A percentile compares a stretch with the other conserved stretches of the same genome.
Conservation (phyloP, 208 protist genomes). For the Leishmania turanica region DNA sequence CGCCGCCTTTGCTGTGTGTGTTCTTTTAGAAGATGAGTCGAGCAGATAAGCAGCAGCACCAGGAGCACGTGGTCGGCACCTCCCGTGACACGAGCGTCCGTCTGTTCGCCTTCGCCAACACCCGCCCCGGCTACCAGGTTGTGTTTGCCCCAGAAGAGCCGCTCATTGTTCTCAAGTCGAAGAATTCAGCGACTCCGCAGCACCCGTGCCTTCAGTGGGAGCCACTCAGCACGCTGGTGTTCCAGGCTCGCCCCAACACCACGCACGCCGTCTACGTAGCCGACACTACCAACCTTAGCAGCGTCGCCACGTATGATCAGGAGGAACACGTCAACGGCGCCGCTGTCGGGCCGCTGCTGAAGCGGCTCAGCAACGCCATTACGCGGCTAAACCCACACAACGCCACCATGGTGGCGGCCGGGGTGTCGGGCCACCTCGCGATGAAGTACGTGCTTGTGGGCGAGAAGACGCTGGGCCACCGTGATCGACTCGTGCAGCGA, state of each 20-base stretch:
- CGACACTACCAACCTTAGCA: conserved; percentile 56
- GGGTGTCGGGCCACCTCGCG: conserved; percentile 54
- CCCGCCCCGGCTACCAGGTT: conserved; percentile 56
- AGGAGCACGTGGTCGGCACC: conserved; percentile 62
- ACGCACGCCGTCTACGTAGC: conserved; percentile 77
- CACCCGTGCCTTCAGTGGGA: conserved; percentile 81
- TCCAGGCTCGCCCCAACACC: conserved; percentile 62
- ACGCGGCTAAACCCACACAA: conserved; percentile 76
- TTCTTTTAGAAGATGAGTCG: conserved; percentile 49
- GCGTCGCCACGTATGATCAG: conserved; percentile 33
- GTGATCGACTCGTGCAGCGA: conserved; percentile 60
- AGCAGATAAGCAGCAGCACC: conserved; percentile 69
- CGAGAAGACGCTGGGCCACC: conserved; percentile 75
- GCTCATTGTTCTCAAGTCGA: conserved; percentile 76
- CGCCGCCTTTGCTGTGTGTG: not conserved
- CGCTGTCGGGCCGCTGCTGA: conserved; percentile 54
- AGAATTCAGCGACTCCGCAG: conserved; percentile 37
- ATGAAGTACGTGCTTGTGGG: conserved; percentile 77
- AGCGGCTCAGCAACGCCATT: conserved; percentile 66
- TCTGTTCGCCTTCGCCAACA: conserved; percentile 83
- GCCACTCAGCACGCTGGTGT: conserved; percentile 59
- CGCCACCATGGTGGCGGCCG: conserved; percentile 71
- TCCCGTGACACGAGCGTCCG: conserved; percentile 56
- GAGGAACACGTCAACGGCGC: conserved; percentile 56
- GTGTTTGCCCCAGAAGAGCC: conserved; percentile 77